Evolutionary conservation across 192 early-diverging fungal species (phyloP), one percentile per base, ranked within the genome.

Genomic region (Coemansia sp.): DNA sequence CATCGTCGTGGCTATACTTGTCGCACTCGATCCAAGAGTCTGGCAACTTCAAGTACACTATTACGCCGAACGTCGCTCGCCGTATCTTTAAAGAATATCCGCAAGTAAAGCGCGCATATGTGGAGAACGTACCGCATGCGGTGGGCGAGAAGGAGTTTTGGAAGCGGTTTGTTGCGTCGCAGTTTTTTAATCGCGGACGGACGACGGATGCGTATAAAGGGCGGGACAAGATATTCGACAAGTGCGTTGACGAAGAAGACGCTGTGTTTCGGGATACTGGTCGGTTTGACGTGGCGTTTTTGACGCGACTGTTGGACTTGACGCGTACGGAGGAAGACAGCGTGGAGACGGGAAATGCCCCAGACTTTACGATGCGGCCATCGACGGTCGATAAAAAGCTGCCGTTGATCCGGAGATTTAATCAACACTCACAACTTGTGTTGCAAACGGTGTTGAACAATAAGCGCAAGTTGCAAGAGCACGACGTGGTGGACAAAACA

Each of bases 61-160:
- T 98, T 52, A 94, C 90, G n/a, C 87, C 88, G n/a, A 91, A 94
- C 48, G 87, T 92, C 14, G 92, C 95, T 23, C 85, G 92, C 49
- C 88, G 88, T 35, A 95, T 98, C 14, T 95, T 95, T 62, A 86
- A 87, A 22, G 90, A 97, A 65, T 96, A 87, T 62, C 96, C 96
- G 13, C 84, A 88, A 20, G 93, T 96, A 4, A 88, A 90, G 60
- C 76, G 85, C 24, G 93, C 92, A 7, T 96, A 91, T 62, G 83
- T 90, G 43, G 85, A 84, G 1, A 87, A 89, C 75, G 94, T 96
- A 1, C 92, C 94, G 4, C 86, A 90, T 60, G 87, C 87, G 52
- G 61, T 92, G 49, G 45, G 52, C 35, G 91, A 92, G 61, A 82
- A 88, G 41, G 80, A 88, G 41, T 98, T 98, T 70, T 95, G 95